Conservation (phyloP, 306 rosid genomes). For the Mimosa pudica region DNA sequence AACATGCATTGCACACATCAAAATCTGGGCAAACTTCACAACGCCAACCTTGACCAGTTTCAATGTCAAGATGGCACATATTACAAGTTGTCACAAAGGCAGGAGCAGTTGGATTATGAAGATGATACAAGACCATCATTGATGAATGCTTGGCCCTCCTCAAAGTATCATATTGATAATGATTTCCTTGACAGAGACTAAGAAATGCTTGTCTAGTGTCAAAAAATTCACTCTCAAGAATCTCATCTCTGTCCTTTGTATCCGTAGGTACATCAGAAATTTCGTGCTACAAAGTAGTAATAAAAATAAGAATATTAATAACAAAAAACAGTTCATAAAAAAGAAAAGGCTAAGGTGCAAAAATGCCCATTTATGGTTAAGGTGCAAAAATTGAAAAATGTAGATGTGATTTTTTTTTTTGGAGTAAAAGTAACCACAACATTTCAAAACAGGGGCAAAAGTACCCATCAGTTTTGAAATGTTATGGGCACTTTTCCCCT, state of each 20-base stretch:
- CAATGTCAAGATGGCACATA: slow-evolving; percentile 82
- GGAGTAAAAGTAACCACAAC: no score
- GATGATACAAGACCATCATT: slow-evolving; percentile 99
- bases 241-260: slow-evolving; percentile 94
- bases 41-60: slow-evolving; percentile 98
- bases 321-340: neutral
- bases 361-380: no score
- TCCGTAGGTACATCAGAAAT: slow-evolving; percentile 70
- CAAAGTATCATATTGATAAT: slow-evolving; percentile 93
- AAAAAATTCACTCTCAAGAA: slow-evolving; percentile 97
- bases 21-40: slow-evolving; percentile 97
- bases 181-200: slow-evolving; percentile 99
- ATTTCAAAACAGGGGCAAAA: no score
- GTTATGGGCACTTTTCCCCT: no score
- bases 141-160: slow-evolving; percentile 98
- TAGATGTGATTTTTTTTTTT: no score
- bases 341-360: no score
- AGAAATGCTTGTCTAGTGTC: slow-evolving; percentile 98
- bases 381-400: no score
- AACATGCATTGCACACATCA: slow-evolving; percentile 90
- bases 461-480: no score
- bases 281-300: slow-evolving; percentile 56
- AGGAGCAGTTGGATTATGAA: slow-evolving; percentile 97
- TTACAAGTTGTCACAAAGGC: slow-evolving; percentile 87
- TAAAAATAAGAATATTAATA: neutral